Conservation (phyloP, 192 early-diverging fungal species). For the Podila epicladia region DNA sequence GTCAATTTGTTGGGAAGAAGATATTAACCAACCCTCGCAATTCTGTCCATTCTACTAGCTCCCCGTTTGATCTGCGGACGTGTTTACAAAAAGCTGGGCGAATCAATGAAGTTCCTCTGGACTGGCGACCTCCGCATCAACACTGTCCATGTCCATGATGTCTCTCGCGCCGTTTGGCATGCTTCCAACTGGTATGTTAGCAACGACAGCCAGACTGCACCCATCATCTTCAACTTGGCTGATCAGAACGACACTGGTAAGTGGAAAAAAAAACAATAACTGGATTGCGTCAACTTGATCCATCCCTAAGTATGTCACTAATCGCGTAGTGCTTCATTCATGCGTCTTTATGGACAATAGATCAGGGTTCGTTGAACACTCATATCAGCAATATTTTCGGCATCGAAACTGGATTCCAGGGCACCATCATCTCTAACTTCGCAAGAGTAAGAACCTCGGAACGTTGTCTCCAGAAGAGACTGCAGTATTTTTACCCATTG, state of each 20-base stretch:
- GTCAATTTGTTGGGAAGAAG: too few species aligned
- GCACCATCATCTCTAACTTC: constrained; percentile 78
- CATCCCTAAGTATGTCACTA: too few species aligned
- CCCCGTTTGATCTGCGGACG: constrained; percentile 94
- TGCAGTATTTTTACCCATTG: too few species aligned
- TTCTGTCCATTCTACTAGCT: constrained; percentile 59
- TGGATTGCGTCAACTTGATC: background rate
- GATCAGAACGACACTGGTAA: constrained; percentile 90
- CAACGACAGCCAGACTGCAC: constrained; percentile 54
- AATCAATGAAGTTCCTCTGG: constrained; percentile 96
- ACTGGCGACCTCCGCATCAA: constrained; percentile 90
- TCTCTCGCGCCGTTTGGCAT: constrained; percentile 69
- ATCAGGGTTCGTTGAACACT: constrained; percentile 83
- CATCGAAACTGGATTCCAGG: constrained; percentile 87
- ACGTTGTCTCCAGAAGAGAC: background rate
- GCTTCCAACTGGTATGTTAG: constrained; percentile 62
- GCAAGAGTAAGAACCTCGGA: constrained; percentile 69
- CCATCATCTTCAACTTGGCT: constrained; percentile 83
- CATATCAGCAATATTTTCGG: constrained; percentile 77
- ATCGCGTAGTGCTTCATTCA: too few species aligned
- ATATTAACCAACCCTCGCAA: background rate
- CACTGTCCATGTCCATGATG: constrained; percentile 95
- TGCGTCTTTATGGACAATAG: constrained; percentile 31
- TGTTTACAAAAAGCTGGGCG: constrained; percentile 81
- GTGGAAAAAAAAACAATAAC: constrained; percentile 11